Conservation (phyloP, 148 eudicot genomes). For the Polygonum aviculare region DNA sequence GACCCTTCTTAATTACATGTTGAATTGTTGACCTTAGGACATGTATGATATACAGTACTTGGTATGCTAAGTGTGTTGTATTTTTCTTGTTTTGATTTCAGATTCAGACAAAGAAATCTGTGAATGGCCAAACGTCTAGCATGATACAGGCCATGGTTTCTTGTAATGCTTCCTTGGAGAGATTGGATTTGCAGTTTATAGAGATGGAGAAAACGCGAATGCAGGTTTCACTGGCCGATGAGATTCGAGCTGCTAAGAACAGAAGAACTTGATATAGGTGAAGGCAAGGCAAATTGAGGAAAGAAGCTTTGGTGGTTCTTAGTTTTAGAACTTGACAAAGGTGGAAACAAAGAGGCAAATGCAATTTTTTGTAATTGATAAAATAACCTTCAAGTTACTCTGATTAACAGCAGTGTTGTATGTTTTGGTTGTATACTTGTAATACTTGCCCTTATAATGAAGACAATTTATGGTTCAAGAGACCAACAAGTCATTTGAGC, state of each 20-base stretch:
- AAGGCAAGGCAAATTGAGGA: no score
- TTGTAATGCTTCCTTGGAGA: constrained; percentile 48
- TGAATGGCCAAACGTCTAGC: constrained; percentile 22
- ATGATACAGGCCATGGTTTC: constrained; percentile 22
- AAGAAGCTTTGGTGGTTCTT: no score
- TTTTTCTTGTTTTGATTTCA: constrained; percentile 19
- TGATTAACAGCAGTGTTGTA: not conserved
- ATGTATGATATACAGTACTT: no score
- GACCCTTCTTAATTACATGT: no score
- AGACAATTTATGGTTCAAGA: not conserved
- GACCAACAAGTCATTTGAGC: not conserved
- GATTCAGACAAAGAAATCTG: constrained; percentile 47
- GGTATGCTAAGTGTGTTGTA: not conserved
- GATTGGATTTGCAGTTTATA: constrained; percentile 45
- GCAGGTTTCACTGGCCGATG: constrained; percentile 72
- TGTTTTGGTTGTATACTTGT: not conserved
- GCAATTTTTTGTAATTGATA: not conserved
- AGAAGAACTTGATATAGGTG: constrained; percentile 17
- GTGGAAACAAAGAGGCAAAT: not conserved
- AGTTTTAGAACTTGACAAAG: not conserved
- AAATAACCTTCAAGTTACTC: not conserved
- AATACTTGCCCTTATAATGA: not conserved
- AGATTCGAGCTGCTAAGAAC: constrained; percentile 70
- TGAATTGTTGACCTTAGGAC: no score
- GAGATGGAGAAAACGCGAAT: constrained; percentile 30